Percentiles rank a stretch among this genome's conserved stretches.
Conservation (phyloP, 176 grass and related monocot species). For the Canna indica region DNA sequence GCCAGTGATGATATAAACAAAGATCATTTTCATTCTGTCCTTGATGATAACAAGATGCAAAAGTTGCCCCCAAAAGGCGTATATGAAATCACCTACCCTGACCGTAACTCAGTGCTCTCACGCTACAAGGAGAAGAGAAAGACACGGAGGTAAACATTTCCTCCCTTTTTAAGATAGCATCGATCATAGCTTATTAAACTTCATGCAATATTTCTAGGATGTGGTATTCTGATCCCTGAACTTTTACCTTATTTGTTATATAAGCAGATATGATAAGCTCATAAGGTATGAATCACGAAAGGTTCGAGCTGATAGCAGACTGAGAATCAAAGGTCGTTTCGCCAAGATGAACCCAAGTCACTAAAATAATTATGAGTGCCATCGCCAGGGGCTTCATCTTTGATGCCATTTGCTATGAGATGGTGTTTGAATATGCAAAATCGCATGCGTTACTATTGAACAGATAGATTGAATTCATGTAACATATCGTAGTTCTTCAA, state of each 20-base stretch:
- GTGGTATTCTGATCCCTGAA: neutral
- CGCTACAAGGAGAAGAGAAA: constrained; percentile 95
- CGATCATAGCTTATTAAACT: too few species aligned
- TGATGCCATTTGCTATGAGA: too few species aligned
- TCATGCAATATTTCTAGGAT: neutral
- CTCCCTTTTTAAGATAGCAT: too few species aligned
- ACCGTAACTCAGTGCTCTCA: constrained; percentile 59
- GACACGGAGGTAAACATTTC: constrained; percentile 69
- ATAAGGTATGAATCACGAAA: constrained; percentile 87
- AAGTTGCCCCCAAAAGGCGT: constrained; percentile 25
- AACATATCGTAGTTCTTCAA: too few species aligned
- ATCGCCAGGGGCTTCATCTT: neutral
- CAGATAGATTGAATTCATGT: too few species aligned
- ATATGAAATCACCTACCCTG: constrained; percentile 36
- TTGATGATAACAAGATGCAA: constrained; percentile 25
- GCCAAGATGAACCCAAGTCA: constrained; percentile 28
- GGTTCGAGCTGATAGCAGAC: constrained; percentile 55
- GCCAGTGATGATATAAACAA: constrained; percentile 9
- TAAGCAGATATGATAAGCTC: constrained; percentile 72
- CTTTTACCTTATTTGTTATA: constrained; percentile 1
- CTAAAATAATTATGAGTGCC: neutral
- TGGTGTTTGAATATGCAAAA: too few species aligned
- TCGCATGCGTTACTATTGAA: too few species aligned
- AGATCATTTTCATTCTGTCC: neutral
- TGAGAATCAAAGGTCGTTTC: constrained; percentile 77